Base-by-base conservation (phyloP, 2,329 filamentous ascomycete species). In the Epichloe glyceriae region DNA sequence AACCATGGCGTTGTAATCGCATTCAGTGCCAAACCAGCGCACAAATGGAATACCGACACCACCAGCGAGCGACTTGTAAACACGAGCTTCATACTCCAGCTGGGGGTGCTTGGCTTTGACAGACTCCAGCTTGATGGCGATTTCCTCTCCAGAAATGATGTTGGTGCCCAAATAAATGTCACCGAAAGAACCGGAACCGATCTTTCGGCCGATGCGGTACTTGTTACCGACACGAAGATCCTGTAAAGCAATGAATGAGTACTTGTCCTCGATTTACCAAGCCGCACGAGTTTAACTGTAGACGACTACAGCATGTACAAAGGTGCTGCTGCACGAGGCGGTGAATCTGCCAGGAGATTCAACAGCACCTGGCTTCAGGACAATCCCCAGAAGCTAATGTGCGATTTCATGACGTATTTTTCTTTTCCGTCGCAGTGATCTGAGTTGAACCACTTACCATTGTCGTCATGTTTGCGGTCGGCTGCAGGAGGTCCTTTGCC, bases 1-100 rank as follows among this genome's bases (percentile, higher is more conserved):
- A 49, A 98, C 93, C 93, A 98, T 97, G 69, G 93, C 93, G 73
- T 98, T 97, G 82, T 98, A 97, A 75, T 97, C 93, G 72, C 91
- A 97, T 73, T 98, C 93, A 54, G 91, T 97, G 60, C 93, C 93
- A 71, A 97, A 98, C 93, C 93, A 98, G 72, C 91, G 89, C 66
- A 98, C 93, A 65, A 97, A 97, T 46, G 93, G 93, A 58, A 98
- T 98, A 54, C 93, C 93, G 61, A 97, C 93, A 69, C 93, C 93
- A 59, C 93, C 93, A 51, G 93, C 93, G 49, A 98, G 86, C 22
- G 80, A 85, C 71, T 85, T 85, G 73, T 85, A 91, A 62, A 97
- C 91, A 61, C 91, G 88, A 52, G 93, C 93, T 73, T 98, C 93
- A 77, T 97, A 97, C 72, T 97, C 93, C 55, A 98, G 83, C 72